Evolutionary conservation across 192 early-diverging fungal genomes (phyloP), one percentile per base, ranked within the genome.

Genomic region (Coemansia sp.): DNA sequence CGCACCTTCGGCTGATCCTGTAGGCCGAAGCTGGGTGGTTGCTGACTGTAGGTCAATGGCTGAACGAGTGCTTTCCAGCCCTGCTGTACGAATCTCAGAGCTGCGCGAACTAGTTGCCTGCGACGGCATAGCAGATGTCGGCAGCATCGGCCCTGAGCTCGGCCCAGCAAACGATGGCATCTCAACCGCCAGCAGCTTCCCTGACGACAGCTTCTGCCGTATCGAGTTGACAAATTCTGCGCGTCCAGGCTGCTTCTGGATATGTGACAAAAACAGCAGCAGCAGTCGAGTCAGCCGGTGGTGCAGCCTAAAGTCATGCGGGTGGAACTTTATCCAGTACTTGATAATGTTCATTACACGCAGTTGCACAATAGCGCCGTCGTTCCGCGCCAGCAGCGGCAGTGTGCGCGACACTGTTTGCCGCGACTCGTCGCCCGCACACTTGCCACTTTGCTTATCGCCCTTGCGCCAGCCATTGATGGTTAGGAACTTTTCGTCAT

Each of bases 291-390:
- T 74, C 6, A 84, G 71, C 17, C 77, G 77, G 22, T 78, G 70
- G 58, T 80, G 77, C 23, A 80, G 50, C 21, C 69, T 63, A 39
- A 84, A 84, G 57, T 84, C 82, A 56, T 86, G 84, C 53, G 85
- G 88, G 59, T 94, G 92, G 51, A 73, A 85, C 61, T 95, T 93
- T 23, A 95, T 72, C 95, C 95, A 98, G 56, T 83, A 86, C 72
- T 94, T 96, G 67, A 95, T 77, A 4, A 92, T 87, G 72, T 92
- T 92, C 72, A 89, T 91, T 0, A 96, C 91, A 3, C 92, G 88
- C 45, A 88, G 75, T 38, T 91, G 88, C 15, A 94, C 79, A 39
- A 84, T 80, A 12, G 82, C 74, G 8, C 79, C 74, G 43, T 76
- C 72, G 56, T 75, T 80, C 21, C 72, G 65, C 25, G 60, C 68